Evolutionary conservation across 352 stramenopile genomes (phyloP).

Genomic region (Phytopythium chamaehyphon): DNA sequence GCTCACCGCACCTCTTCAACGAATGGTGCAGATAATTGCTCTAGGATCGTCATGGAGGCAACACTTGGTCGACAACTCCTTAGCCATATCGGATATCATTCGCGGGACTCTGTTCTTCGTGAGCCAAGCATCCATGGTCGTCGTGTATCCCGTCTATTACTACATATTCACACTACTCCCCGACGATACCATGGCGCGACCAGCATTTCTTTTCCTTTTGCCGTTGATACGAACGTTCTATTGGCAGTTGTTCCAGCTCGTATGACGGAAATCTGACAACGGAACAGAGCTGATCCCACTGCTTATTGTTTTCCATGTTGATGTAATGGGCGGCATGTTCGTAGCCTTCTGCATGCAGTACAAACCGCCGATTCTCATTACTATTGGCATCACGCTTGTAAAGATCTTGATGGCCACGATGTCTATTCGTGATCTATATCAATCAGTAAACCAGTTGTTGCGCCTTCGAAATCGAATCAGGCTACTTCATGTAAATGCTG

Average conservation of each 20-base stretch:
- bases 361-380: constrained; percentile 23
- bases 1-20: constrained; percentile 6
- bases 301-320: constrained; percentile 34
- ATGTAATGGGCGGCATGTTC: constrained; percentile 42
- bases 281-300: constrained; percentile 11
- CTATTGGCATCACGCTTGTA: constrained; percentile 14
- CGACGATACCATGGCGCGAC: neutral
- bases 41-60: constrained; percentile 1
- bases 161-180: constrained; percentile 15
- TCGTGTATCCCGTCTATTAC: constrained; percentile 18
- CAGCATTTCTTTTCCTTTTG: constrained; percentile 17
- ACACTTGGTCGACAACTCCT: constrained; percentile 3
- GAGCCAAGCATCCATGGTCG: constrained; percentile 8
- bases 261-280: constrained; percentile 17
- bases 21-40: constrained; percentile 7
- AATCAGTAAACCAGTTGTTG: neutral
- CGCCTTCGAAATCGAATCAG: neutral
- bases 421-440: constrained; percentile 13
- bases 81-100: constrained; percentile 1
- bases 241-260: constrained; percentile 13
- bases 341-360: constrained; percentile 37
- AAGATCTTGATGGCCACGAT: constrained; percentile 12
- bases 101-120: constrained; percentile 6
- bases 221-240: constrained; percentile 29
- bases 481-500: neutral